Conservation (phyloP, 257 asterid genomes). For the Nyctanthes arbortristis region DNA sequence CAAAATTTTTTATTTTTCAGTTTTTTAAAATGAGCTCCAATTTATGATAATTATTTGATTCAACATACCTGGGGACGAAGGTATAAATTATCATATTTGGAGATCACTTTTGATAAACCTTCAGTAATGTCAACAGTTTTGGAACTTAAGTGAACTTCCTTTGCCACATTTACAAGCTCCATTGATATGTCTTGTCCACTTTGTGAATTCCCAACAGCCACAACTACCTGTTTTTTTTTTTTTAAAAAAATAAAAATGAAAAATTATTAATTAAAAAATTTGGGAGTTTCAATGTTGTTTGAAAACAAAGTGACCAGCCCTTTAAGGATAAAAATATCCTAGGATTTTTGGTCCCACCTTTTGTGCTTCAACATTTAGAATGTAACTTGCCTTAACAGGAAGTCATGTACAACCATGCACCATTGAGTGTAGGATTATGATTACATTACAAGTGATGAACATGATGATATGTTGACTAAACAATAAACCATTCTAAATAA, state of each 20-base stretch:
- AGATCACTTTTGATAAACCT: slow-evolving; percentile 70
- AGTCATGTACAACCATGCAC: too few species aligned
- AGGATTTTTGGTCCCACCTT: not conserved
- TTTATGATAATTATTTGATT: not conserved
- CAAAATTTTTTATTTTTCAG: not conserved
- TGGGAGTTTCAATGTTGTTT: slow-evolving; percentile 19
- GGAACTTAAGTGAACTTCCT: slow-evolving; percentile 67
- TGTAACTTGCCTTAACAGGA: slow-evolving; percentile 40
- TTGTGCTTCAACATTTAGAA: not conserved
- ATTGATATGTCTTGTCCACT: slow-evolving; percentile 89
- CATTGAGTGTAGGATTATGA: too few species aligned
- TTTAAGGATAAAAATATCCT: slow-evolving; percentile 10
- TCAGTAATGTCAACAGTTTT: slow-evolving; percentile 47
- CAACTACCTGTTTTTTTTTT: slow-evolving; percentile 58
- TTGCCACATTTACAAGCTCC: slow-evolving; percentile 79
- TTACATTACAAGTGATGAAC: too few species aligned
- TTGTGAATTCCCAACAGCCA: slow-evolving; percentile 77
- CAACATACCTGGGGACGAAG: slow-evolving; percentile 64
- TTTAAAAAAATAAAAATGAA: not conserved
- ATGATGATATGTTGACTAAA: too few species aligned
- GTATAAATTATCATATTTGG: slow-evolving; percentile 55
- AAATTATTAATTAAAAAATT: not conserved
- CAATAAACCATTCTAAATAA: too few species aligned
- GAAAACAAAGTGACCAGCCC: slow-evolving; percentile 32
- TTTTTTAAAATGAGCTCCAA: not conserved